Evolutionary conservation across 2,329 filamentous ascomycete species (phyloP).

Genomic region (Aureobasidium lini): DNA sequence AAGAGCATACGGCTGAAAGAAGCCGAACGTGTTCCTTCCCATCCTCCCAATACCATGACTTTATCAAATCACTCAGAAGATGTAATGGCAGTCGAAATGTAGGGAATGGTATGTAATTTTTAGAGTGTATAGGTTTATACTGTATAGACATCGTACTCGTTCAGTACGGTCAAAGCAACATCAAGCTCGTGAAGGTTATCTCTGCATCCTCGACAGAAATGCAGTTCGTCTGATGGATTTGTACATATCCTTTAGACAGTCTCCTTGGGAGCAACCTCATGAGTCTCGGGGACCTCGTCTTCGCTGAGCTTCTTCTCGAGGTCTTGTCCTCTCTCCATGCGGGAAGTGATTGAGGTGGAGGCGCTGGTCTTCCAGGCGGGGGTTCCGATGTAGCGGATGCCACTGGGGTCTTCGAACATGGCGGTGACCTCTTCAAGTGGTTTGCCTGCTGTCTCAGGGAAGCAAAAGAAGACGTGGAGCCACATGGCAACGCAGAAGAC

Average conservation of each 20-base stretch:
- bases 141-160: background rate
- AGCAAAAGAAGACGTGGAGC: conserved; percentile 59
- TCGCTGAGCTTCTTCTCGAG: conserved; percentile 19
- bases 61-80: background rate
- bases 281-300: conserved; percentile 17
- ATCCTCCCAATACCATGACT: no score
- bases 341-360: conserved; percentile 15
- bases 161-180: background rate
- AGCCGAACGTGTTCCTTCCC: no score
- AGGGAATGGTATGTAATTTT: background rate
- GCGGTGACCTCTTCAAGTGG: conserved; percentile 71
- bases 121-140: conserved; percentile 1
- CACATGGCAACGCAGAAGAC: conserved; percentile 62
- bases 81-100: background rate
- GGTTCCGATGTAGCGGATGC: conserved; percentile 39
- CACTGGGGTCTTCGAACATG: conserved; percentile 49
- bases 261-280: conserved; percentile 12
- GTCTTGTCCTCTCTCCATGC: conserved; percentile 20
- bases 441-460: conserved; percentile 64
- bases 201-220: background rate
- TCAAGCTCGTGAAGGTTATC: background rate
- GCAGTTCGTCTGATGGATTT: background rate
- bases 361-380: conserved; percentile 49
- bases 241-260: background rate
- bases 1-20: no score